Base-by-base conservation (phyloP, 768 basidiomycete genomes). In the Suillus placidus region DNA sequence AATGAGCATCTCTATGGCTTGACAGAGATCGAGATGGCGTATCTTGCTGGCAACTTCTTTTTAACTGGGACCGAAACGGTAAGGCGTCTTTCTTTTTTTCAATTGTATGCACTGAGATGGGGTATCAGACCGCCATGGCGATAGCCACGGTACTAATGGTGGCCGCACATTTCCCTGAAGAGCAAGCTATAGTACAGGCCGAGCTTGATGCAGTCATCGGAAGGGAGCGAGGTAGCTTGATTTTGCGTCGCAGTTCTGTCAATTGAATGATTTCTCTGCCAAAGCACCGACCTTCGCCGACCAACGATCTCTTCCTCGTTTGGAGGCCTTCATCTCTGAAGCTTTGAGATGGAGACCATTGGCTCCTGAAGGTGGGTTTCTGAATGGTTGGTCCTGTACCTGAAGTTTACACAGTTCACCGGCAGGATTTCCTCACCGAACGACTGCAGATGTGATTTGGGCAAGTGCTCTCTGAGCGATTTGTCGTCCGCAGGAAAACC, bases 41-140 rank as follows among this genome's bases (percentile, higher is more conserved):
- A 87, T 71, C 79, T 87, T 16, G 84, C 83, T 2, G 86, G 86
- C 1, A 80, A 80, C 38, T 82, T 87, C 77, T 87, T 87, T 67
- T 85, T 85, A 42, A 85, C 86, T n/a, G 86, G 85, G 2, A 81
- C 82, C 1, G 86, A 86, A 67, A 87, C 86, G 30, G 76, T 74
- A 26, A 51, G 69, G 61, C 16, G 32, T 63, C 35, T 43, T 60
- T 34, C 10, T 57, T 23, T 34, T 56, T 30, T 34, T 1, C 16
- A 2, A 26, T 18, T 42, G 18, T 4, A 9, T 20, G 6, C 23
- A 16, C 26, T 51, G 49, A 51, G 14, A 30, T 51, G 7, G 30
- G 26, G 49, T 16, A 3, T 16, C 26, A 51, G 49, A 51, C 49
- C 6, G 26, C 26, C 4, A 7, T 16, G 23, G 26, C 49, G 7